Evolutionary conservation across 169 alveolate genomes (phyloP).

Genomic region (Ichthyophthirius multifiliis): DNA sequence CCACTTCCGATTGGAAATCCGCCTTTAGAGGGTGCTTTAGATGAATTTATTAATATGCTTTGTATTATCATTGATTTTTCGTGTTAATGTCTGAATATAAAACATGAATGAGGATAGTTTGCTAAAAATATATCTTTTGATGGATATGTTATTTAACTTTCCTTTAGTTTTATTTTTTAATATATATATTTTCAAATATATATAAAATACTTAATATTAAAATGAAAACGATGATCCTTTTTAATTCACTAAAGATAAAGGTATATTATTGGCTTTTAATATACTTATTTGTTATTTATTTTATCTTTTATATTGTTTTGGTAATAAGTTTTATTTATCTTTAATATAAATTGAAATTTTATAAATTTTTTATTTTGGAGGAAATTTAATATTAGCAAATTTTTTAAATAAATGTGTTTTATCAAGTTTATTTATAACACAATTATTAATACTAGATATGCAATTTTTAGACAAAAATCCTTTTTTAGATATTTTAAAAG

Average conservation of each 20-base stretch:
- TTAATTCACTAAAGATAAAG: not conserved
- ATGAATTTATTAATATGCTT: not conserved
- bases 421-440: not conserved
- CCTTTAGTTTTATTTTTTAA: not conserved
- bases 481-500: no score
- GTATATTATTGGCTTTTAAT: not conserved
- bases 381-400: not conserved
- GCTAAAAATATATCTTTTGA: not conserved
- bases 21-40: not conserved
- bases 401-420: not conserved
- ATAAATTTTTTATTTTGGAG: not conserved
- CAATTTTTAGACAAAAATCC: no score
- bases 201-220: not conserved
- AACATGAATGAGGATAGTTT: not conserved
- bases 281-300: no score
- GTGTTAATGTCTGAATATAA: not conserved
- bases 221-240: not conserved
- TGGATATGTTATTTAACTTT: not conserved
- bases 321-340: no score
- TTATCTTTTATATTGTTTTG: no score
- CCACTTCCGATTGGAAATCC: not conserved
- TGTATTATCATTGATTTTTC: not conserved
- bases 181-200: not conserved
- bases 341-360: not conserved
- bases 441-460: not conserved